Base-by-base conservation (phyloP, 2,329 filamentous ascomycete genomes). In the Diaporthe sp. region DNA sequence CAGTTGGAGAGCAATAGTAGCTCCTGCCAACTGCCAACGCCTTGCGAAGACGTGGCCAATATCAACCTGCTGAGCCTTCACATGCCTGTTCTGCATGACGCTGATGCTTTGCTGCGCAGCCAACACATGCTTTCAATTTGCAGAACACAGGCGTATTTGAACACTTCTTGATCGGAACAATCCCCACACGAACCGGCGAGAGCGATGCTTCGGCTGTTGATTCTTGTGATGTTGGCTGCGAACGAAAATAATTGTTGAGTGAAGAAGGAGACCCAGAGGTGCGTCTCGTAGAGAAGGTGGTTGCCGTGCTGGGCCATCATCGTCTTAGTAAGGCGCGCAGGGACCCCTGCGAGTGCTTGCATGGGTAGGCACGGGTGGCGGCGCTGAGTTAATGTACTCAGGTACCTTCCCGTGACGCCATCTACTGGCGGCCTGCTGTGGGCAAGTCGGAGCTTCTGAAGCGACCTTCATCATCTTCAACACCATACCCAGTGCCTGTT, bases 321-420 rank as follows among this genome's bases (percentile, higher is more conserved):
- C 42, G 22, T 8, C 44, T 70, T 70, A n/a, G 44, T 53, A 53
- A 70, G 49, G 22, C 5, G 19, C 19, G 6, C 5, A 5, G 15
- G 28, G 51, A 17, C n/a, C 51, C 49, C n/a, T 55, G 51, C 25
- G 51, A 49, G 44, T 49, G 44, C 44, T 49, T 46, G 3, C 51
- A 55, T 28, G 49, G 12, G 19, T 22, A 4, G 22, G 39, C 25
- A 31, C 4, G 39, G 31, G 62, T 67, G 44, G 44, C 31, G 44
- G 31, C 31, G 44, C 10, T 25, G 7, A 37, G 22, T 17, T 34
- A 37, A 17, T 10, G 49, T 70, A 70, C 65, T 19, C n/a, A 39
- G 65, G 65, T 55, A 55, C 49, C 65, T 22, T 9, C 42, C 65
- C 65, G 65, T 70, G 65, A 70, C 65, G 65, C 65, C 65, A 70